Conservation (phyloP, 257 asterid species). For the Paraleonurus japonicus region DNA sequence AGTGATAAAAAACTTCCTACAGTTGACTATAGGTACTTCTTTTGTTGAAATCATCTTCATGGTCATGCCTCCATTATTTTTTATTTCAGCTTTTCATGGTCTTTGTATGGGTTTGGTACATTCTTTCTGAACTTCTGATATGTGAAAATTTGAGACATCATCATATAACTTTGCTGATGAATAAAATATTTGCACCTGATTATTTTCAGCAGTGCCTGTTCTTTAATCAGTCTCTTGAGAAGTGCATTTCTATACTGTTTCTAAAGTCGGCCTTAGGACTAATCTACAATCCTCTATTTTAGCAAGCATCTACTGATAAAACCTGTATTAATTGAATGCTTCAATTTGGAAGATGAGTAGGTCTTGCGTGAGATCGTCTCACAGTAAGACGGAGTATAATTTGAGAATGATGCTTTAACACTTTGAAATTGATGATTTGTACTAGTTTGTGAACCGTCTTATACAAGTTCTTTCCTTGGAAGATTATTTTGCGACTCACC, state of each 20-base stretch:
- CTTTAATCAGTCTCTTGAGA: slow-evolving; percentile 3
- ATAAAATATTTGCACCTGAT: slow-evolving; percentile 6
- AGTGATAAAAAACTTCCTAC: slow-evolving; percentile 65
- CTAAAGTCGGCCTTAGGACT: slow-evolving; percentile 18
- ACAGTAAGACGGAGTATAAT: too few relatives aligned
- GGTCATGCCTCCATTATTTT: not conserved
- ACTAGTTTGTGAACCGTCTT: too few relatives aligned
- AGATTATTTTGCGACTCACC: slow-evolving; percentile 10
- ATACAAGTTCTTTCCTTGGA: too few relatives aligned
- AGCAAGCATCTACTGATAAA: slow-evolving; percentile 8
- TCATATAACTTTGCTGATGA: slow-evolving; percentile 9
- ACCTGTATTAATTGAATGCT: slow-evolving; percentile 16
- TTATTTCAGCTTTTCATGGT: slow-evolving; percentile 17
- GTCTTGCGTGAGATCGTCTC: too few relatives aligned
- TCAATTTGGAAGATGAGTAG: slow-evolving; percentile 7
- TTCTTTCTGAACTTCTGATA: slow-evolving; percentile 11
- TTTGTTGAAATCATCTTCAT: slow-evolving; percentile 10
- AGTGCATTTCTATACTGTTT: not conserved
- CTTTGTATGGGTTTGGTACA: not conserved
- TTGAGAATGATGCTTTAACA: too few relatives aligned
- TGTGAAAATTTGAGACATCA: not conserved
- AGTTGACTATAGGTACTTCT: slow-evolving; percentile 73
- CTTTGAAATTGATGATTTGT: too few relatives aligned
- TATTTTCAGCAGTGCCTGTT: slow-evolving; percentile 6
- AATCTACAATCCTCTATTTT: not conserved